phyloP scores from a whole-genome alignment of 139 green algal genomes.

The Chara braunii region DNA sequence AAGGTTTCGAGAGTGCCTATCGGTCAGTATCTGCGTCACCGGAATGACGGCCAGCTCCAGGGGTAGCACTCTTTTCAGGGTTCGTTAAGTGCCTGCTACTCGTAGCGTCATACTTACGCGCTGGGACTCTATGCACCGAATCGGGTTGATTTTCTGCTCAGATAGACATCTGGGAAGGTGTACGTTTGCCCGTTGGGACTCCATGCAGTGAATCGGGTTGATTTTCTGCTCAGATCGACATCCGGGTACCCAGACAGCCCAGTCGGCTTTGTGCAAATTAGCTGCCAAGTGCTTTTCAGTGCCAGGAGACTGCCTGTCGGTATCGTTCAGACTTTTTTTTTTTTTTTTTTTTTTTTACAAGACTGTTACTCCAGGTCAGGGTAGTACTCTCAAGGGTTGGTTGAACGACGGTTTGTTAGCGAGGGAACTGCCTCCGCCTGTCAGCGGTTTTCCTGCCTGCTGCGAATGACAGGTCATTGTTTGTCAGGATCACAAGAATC shows the following conservation, averaged over 20 bases:
- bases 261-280: background rate
- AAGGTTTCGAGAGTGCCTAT: too few species aligned
- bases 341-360: conserved; percentile 3
- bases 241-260: background rate
- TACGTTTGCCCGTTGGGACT: background rate
- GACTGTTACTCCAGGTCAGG: background rate
- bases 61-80: too few species aligned
- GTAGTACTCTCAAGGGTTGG: background rate
- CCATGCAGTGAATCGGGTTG: background rate
- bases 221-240: background rate
- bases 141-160: background rate
- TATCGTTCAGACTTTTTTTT: too few species aligned
- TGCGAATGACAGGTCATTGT: background rate
- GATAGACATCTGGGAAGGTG: background rate
- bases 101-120: background rate
- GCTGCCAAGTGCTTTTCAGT: too few species aligned
- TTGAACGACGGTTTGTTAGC: background rate
- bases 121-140: background rate
- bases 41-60: too few species aligned
- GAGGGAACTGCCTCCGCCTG: background rate
- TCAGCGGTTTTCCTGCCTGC: background rate
- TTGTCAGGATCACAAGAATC: too few species aligned
- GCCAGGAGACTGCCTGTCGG: too few species aligned
- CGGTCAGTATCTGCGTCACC: too few species aligned
- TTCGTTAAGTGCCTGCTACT: too few species aligned